Evolutionary conservation across 805 yeast genomes (phyloP), one percentile per base, ranked within the genome.

Genomic region (Candida dendrica): DNA sequence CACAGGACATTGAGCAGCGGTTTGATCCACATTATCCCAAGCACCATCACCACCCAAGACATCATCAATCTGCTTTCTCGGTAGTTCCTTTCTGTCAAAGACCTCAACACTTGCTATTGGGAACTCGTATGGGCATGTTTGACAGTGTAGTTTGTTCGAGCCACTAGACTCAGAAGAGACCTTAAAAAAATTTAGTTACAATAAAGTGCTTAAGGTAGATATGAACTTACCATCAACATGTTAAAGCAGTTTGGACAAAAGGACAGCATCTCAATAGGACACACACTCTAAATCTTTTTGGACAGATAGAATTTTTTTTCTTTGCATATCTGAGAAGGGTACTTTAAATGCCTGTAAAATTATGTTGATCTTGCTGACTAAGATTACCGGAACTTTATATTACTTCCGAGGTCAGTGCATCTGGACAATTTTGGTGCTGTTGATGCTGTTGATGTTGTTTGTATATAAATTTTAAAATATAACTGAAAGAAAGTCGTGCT

Each of bases 21-120:
- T 93, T 60, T 93, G 97, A 59, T 93, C 98, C 22, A 93, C 98
- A 58, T 93, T 91, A 61, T 91, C 98, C 98, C 98, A 93, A 1
- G 97, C 95, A 26, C 96, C 97, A 47, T 81, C 93, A 30, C 95
- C 96, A 43, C 98, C 98, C 15, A 93, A 72, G 11, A 93, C 96
- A 66, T 91, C 98, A 62, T 93, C 98, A 3, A 93, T 91, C 50
- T 88, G 84, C 57, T 93, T 93, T 59, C 96, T 71, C 27, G 85
- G 83, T 53, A 93, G 72, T 47, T 75, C 74, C 58, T 85, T 88
- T 42, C 97, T 73, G 58, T 90, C 97, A 60, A 71, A 93, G 64
- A 93, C 78, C 54, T 83, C 89, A 34, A 86, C 71, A 3, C 91
- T 95, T 22, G 73, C 74, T 39, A 93, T 88, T 33, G 90, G 89